A percentile compares a stretch with the other conserved stretches of the same genome.
These are phyloP conservation scores for Suhomyces maxii DNA, from an alignment of 1,139 yeast genomes.

Conservation along the genomic window DNA sequence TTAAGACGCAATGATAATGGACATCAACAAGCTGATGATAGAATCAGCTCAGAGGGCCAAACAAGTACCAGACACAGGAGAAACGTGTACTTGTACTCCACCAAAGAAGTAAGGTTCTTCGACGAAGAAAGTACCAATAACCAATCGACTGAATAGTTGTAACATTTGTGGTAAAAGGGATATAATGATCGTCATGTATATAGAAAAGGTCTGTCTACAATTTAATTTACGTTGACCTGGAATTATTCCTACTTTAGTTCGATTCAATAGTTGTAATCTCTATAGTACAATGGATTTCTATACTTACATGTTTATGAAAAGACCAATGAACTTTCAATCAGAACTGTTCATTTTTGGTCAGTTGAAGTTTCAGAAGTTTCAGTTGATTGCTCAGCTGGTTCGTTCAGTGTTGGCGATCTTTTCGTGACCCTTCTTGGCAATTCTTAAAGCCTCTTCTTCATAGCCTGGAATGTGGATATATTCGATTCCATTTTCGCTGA, in stretches of 20 bases:
- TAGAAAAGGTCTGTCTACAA: neutral
- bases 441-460: slow-evolving; percentile 66
- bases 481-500: slow-evolving; percentile 58
- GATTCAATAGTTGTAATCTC: too few relatives aligned
- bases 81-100: slow-evolving; percentile 56
- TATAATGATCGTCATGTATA: neutral
- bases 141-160: too few relatives aligned
- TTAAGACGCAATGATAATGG: neutral
- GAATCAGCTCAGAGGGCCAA: neutral
- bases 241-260: too few relatives aligned
- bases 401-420: slow-evolving; percentile 18
- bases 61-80: slow-evolving; percentile 26
- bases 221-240: too few relatives aligned
- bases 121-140: slow-evolving; percentile 11
- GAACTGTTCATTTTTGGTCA: too few relatives aligned
- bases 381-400: slow-evolving; percentile 19
- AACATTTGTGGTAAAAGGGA: too few relatives aligned
- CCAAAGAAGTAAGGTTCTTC: slow-evolving; percentile 47
- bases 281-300: too few relatives aligned
- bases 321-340: too few relatives aligned
- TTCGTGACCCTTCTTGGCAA: slow-evolving; percentile 78
- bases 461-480: slow-evolving; percentile 84
- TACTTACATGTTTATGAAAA: too few relatives aligned
- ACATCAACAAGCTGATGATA: neutral
- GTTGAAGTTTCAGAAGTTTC: too few relatives aligned